phyloP scores from a whole-genome alignment of 2,329 filamentous ascomycete genomes.

The Lachnellula cervina region DNA sequence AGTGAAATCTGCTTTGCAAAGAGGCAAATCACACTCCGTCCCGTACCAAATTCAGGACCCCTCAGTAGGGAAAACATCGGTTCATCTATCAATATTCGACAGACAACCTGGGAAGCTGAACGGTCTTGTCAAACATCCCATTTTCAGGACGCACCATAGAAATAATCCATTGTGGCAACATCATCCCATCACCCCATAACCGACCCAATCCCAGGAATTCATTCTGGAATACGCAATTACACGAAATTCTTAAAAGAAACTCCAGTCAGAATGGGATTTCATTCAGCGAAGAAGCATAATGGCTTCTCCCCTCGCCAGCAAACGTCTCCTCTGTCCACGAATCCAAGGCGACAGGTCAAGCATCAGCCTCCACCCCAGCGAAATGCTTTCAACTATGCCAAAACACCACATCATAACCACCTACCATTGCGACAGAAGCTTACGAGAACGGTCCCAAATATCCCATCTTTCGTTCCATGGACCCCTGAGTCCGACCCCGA shows the following conservation, averaged over 20 bases:
- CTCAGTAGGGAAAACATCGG: not conserved
- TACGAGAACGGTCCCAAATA: not conserved
- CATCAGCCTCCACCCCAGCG: not conserved
- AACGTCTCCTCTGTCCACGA: too few relatives aligned
- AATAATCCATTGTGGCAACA: not conserved
- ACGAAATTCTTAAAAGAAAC: not conserved
- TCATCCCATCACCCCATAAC: not conserved
- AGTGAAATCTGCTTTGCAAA: not conserved
- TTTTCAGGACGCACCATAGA: not conserved
- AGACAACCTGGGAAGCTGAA: not conserved
- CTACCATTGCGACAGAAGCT: not conserved
- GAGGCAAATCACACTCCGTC: not conserved
- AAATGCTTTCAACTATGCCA: not conserved
- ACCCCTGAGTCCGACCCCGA: constrained; percentile 7
- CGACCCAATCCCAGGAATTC: not conserved
- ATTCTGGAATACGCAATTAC: not conserved
- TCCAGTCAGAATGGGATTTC: not conserved
- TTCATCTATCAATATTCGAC: not conserved
- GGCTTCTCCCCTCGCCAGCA: too few relatives aligned
- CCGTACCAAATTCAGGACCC: not conserved
- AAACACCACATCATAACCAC: not conserved
- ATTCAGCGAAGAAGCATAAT: too few relatives aligned
- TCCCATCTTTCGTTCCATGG: not conserved
- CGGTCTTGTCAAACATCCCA: not conserved
- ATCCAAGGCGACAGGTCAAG: too few relatives aligned